Conservation (phyloP, 1,139 yeast genomes). For the Candida pseudocylindracea region DNA sequence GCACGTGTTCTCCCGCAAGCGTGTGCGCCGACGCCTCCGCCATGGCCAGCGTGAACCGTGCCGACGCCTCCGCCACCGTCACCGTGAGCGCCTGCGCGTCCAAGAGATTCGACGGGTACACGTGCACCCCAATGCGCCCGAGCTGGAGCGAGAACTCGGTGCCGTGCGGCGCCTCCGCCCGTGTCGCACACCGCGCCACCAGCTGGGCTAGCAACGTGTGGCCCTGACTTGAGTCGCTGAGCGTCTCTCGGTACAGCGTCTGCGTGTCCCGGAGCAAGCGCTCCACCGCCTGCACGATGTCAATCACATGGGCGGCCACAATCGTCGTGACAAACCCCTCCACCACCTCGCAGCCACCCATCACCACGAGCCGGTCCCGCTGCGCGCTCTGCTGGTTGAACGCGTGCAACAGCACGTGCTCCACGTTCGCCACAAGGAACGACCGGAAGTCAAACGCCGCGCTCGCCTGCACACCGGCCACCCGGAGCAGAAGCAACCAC, state of each 20-base stretch:
- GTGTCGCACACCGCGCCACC: constrained; percentile 12
- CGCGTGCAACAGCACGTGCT: constrained; percentile 28
- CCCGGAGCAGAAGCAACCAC: constrained; percentile 46
- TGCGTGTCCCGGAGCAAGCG: constrained; percentile 57
- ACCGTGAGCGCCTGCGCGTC: constrained; percentile 56
- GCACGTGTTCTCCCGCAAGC: constrained; percentile 30
- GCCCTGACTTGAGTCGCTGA: constrained; percentile 22
- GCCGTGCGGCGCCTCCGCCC: constrained; percentile 18
- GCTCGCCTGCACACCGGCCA: constrained; percentile 35
- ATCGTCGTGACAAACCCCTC: constrained; percentile 57
- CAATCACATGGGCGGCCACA: constrained; percentile 64
- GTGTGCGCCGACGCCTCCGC: constrained; percentile 30
- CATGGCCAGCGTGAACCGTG: too few species aligned
- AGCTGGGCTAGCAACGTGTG: constrained; percentile 1
- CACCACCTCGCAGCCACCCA: constrained; percentile 29
- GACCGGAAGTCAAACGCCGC: constrained; percentile 69
- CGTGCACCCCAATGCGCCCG: constrained; percentile 31
- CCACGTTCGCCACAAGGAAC: constrained; percentile 39
- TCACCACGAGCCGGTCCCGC: constrained; percentile 42
- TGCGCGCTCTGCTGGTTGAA: constrained; percentile 41
- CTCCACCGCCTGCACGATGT: constrained; percentile 47
- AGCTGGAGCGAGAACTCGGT: constrained; percentile 43
- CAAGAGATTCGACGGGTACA: constrained; percentile 57
- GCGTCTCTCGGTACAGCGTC: constrained; percentile 52
- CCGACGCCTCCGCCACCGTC: constrained; percentile 10